Conservation (phyloP, 306 rosid genomes). For the Begonia peltatifolia region DNA sequence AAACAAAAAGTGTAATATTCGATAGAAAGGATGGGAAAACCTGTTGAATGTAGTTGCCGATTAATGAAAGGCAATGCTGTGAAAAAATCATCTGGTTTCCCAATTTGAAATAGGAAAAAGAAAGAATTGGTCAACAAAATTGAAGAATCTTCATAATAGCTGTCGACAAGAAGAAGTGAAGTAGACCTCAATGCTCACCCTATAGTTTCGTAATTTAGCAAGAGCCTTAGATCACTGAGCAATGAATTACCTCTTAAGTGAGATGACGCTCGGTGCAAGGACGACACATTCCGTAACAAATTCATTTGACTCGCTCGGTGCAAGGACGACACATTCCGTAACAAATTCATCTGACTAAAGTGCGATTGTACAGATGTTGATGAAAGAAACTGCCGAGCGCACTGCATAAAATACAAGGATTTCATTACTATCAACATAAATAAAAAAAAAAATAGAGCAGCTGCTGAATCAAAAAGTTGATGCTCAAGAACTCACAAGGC, state of each 20-base stretch:
- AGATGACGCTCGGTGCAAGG: slow-evolving; percentile 21
- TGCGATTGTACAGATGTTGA: slow-evolving; percentile 21
- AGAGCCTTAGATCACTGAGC: neutral
- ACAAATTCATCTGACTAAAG: slow-evolving; percentile 13
- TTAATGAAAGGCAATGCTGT: slow-evolving; percentile 16
- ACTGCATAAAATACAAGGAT: slow-evolving; percentile 21
- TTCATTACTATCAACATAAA: neutral
- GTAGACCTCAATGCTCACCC: neutral
- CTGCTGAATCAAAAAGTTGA: neutral
- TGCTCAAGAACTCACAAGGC: neutral
- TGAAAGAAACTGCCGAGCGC: slow-evolving; percentile 44
- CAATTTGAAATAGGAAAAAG: slow-evolving; percentile 8
- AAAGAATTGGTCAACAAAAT: neutral
- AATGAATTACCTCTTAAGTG: slow-evolving; percentile 30
- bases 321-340: slow-evolving; percentile 16
- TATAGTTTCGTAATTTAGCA: neutral
- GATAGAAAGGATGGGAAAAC: slow-evolving; percentile 19
- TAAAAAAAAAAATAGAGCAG: neutral
- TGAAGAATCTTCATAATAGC: neutral
- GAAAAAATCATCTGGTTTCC: slow-evolving; percentile 18
- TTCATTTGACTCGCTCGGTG: no score
- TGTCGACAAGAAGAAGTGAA: neutral
- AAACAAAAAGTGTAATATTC: neutral
- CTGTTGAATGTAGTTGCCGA: slow-evolving; percentile 53
- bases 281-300: slow-evolving; percentile 13